Conservation (phyloP, 2,329 filamentous ascomycete species). For the Penicillium aurantiogriseum region DNA sequence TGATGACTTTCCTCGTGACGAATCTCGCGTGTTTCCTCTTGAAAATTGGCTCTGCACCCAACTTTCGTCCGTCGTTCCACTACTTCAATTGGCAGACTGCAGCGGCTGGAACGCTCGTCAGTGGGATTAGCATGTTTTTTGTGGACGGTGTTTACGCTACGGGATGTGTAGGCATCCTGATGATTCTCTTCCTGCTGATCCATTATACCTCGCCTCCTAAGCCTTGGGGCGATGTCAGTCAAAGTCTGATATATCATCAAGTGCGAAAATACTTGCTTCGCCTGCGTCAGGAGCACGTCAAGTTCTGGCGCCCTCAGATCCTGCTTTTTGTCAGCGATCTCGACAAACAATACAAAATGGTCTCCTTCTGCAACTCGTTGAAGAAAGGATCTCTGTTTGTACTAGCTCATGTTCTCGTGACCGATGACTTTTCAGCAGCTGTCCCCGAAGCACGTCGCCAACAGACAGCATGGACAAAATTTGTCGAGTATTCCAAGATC, state of each 20-base stretch:
- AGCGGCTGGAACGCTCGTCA: constrained; percentile 69
- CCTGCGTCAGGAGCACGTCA: constrained; percentile 84
- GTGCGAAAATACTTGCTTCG: constrained; percentile 83
- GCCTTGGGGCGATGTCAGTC: constrained; percentile 85
- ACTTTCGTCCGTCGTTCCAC: constrained; percentile 83
- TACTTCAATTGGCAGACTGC: constrained; percentile 88
- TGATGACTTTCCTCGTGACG: constrained; percentile 89
- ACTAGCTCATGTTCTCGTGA: constrained; percentile 83
- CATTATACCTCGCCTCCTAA: constrained; percentile 85
- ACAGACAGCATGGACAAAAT: constrained; percentile 79
- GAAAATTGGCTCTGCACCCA: constrained; percentile 82
- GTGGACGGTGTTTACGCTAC: constrained; percentile 79
- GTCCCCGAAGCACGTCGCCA: constrained; percentile 79
- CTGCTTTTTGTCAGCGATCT: constrained; percentile 80
- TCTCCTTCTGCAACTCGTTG: constrained; percentile 86
- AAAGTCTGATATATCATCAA: constrained; percentile 84
- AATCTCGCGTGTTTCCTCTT: constrained; percentile 84
- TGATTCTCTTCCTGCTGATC: constrained; percentile 78
- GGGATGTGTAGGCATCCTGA: constrained; percentile 68
- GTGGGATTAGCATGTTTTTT: constrained; percentile 83
- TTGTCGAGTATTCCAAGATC: constrained; percentile 80
- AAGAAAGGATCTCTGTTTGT: constrained; percentile 87
- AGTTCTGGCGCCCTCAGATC: constrained; percentile 89
- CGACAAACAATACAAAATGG: constrained; percentile 75
- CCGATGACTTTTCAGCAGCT: constrained; percentile 73